These are phyloP conservation scores for Boletales sp. DNA, from an alignment of 768 basidiomycete genomes.

Conservation along the genomic window DNA sequence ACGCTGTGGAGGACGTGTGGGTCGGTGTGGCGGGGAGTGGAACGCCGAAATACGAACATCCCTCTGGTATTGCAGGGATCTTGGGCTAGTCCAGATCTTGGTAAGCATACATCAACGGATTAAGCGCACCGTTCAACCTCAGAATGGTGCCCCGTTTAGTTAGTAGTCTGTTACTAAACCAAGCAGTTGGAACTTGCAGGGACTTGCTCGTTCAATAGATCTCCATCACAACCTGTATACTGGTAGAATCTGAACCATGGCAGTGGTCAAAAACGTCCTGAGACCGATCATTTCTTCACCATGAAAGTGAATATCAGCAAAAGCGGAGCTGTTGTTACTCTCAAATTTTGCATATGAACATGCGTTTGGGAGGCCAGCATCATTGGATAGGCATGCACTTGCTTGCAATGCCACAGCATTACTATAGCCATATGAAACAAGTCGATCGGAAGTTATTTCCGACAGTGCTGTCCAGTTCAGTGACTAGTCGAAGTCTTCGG, in stretches of 20 bases:
- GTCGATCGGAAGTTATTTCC: constrained; percentile 37
- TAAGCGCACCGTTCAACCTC: no score
- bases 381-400: constrained; percentile 28
- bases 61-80: constrained; percentile 62
- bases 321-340: no score
- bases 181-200: no score
- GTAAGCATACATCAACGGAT: constrained; percentile 53
- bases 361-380: constrained; percentile 39
- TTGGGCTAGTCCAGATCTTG: constrained; percentile 72
- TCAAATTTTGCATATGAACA: no score
- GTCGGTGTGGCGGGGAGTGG: constrained; percentile 40
- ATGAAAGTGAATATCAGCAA: no score
- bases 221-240: no score
- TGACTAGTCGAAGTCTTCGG: constrained; percentile 50
- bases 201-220: no score
- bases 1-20: constrained; percentile 57
- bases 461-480: constrained; percentile 33
- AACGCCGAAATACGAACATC: constrained; percentile 63
- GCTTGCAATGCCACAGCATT: neutral
- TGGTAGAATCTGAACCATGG: no score
- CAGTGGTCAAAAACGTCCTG: no score
- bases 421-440: constrained; percentile 35
- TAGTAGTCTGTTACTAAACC: no score
- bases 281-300: no score
- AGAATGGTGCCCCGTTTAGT: no score